Conservation (phyloP, 148 eudicot genomes). For the Mesembryanthemum crystallinum region DNA sequence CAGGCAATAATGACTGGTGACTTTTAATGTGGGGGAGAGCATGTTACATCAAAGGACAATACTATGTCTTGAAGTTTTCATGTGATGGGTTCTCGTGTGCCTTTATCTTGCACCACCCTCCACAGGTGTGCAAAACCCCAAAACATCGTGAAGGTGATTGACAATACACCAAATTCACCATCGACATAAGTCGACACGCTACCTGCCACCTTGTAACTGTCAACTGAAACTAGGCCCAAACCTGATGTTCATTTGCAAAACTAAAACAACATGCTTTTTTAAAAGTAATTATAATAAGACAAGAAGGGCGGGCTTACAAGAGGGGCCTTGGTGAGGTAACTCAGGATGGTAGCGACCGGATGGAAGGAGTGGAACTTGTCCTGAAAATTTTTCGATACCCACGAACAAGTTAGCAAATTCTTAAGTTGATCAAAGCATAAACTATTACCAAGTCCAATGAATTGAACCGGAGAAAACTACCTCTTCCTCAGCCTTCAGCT, state of each 20-base stretch:
- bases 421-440: too few relatives aligned
- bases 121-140: not conserved
- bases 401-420: not conserved
- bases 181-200: not conserved
- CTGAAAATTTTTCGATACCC: slow-evolving; percentile 35
- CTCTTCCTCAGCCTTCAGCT: slow-evolving; percentile 88
- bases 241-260: not conserved
- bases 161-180: not conserved
- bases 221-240: slow-evolving; percentile 6
- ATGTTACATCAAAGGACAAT: not conserved
- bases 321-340: slow-evolving; percentile 97
- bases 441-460: too few relatives aligned
- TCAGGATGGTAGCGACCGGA: slow-evolving; percentile 90
- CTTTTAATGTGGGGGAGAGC: slow-evolving; percentile 1
- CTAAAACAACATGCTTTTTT: not conserved
- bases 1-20: not conserved
- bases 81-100: slow-evolving; percentile 6
- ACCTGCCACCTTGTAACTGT: slow-evolving; percentile 18
- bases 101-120: not conserved
- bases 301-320: slow-evolving; percentile 51
- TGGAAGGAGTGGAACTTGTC: slow-evolving; percentile 94
- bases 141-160: not conserved
- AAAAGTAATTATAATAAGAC: not conserved
- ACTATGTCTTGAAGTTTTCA: slow-evolving; percentile 4
- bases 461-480: slow-evolving; percentile 21